These are phyloP conservation scores for Claviceps africana DNA, from an alignment of 2,329 filamentous ascomycete genomes.

Conservation along the genomic window DNA sequence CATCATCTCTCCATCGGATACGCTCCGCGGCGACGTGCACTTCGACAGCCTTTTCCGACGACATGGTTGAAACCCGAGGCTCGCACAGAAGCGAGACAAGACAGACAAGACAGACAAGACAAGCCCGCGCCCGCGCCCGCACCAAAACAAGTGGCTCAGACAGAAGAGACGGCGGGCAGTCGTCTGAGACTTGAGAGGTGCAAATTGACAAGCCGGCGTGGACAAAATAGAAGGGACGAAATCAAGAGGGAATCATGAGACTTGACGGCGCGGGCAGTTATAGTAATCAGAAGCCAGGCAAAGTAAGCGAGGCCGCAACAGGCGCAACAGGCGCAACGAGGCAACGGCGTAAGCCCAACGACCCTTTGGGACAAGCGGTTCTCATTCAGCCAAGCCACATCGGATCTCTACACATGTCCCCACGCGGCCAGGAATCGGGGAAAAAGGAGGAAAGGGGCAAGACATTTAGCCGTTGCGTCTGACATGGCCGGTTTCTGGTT, in stretches of 20 bases:
- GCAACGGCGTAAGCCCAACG: too few species aligned
- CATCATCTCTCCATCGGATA: constrained; percentile 25
- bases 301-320: too few species aligned
- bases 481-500: constrained; percentile 4
- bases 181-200: too few species aligned
- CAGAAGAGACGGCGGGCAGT: too few species aligned
- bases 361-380: not conserved
- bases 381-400: not conserved
- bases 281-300: too few species aligned
- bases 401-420: not conserved
- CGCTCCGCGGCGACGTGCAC: constrained; percentile 13
- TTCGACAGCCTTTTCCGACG: constrained; percentile 7
- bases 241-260: too few species aligned
- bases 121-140: not conserved
- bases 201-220: too few species aligned
- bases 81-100: not conserved
- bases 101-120: not conserved
- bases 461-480: not conserved
- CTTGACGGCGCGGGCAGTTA: too few species aligned
- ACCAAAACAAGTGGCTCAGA: not conserved
- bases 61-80: constrained; percentile 2
- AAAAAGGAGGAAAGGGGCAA: not conserved
- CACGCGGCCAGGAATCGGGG: not conserved
- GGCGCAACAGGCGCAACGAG: too few species aligned
- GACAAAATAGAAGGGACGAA: too few species aligned